phyloP scores from a whole-genome alignment of 331 rosid genomes.

The Cydonia oblonga region DNA sequence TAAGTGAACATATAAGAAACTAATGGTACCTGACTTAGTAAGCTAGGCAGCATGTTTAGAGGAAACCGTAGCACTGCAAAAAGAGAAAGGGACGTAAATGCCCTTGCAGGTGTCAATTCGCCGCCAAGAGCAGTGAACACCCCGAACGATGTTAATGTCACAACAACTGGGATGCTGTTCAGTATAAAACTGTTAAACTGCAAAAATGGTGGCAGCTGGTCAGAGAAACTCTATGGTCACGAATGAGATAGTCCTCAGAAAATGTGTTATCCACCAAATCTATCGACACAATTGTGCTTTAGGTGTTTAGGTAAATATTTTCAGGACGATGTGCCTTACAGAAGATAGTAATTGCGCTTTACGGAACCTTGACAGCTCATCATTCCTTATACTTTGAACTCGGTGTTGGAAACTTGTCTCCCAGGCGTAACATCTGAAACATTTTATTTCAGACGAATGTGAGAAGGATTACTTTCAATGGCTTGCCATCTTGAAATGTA shows the following conservation, averaged over 20 bases:
- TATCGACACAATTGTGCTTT: background rate
- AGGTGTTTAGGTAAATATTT: background rate
- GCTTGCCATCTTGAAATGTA: no score
- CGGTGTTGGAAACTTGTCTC: constrained; percentile 71
- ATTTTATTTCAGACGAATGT: constrained; percentile 16
- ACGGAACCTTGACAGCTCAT: constrained; percentile 61
- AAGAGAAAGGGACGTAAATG: constrained; percentile 82
- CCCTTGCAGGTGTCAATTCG: constrained; percentile 77
- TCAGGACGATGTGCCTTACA: background rate
- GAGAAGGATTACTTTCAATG: background rate
- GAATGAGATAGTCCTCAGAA: constrained; percentile 6
- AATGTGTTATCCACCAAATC: background rate
- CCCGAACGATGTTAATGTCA: constrained; percentile 44
- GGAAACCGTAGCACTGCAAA: constrained; percentile 70
- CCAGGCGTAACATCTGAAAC: constrained; percentile 81
- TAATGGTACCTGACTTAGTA: constrained; percentile 57
- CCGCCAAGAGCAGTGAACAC: constrained; percentile 68
- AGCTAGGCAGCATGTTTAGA: constrained; percentile 63
- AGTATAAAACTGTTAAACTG: constrained; percentile 65
- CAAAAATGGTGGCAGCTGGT: constrained; percentile 18
- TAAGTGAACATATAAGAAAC: background rate
- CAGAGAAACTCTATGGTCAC: constrained; percentile 4
- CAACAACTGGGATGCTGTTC: constrained; percentile 77
- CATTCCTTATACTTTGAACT: constrained; percentile 48
- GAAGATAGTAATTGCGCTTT: background rate